Conservation (phyloP, 805 yeast species). For the Yarrowia sp. region DNA sequence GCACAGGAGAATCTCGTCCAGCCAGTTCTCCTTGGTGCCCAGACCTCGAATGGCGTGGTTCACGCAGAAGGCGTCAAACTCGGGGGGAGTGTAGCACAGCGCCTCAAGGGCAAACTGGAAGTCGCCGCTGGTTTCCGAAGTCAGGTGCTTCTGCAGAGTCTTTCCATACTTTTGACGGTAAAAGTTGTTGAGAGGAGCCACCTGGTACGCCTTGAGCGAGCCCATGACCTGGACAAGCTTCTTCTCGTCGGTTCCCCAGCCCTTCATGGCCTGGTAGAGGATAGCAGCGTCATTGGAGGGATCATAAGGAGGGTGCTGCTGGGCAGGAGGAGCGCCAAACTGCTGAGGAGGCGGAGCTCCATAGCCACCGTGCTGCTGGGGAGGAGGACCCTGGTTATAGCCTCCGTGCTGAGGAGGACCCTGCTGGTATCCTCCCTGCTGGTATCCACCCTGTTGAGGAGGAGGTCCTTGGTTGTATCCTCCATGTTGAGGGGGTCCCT, state of each 20-base stretch:
- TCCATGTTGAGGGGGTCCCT: conserved; percentile 25
- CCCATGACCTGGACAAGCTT: conserved; percentile 28
- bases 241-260: conserved; percentile 33
- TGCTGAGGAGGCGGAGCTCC: background rate
- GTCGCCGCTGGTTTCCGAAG: conserved; percentile 30
- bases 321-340: background rate
- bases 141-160: conserved; percentile 27
- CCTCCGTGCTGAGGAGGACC: background rate
- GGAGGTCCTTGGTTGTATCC: conserved; percentile 20
- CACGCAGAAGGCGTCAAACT: conserved; percentile 29
- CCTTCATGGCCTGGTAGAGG: conserved; percentile 30
- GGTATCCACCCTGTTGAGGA: background rate
- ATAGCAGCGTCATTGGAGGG: conserved; percentile 29
- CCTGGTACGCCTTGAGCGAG: conserved; percentile 28
- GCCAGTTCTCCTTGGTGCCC: conserved; percentile 31
- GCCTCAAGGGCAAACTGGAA: conserved; percentile 29
- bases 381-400: background rate
- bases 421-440: background rate
- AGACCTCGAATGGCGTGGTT: conserved; percentile 29
- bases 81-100: conserved; percentile 30
- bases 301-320: conserved; percentile 26
- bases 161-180: conserved; percentile 28
- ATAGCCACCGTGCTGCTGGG: background rate
- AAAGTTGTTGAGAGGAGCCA: conserved; percentile 27
- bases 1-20: conserved; percentile 30